A percentile compares a stretch with the other conserved stretches of the same genome.
Evolutionary conservation across 352 stramenopile species (phyloP).

Genomic region (Phytopythium ostracodes): DNA sequence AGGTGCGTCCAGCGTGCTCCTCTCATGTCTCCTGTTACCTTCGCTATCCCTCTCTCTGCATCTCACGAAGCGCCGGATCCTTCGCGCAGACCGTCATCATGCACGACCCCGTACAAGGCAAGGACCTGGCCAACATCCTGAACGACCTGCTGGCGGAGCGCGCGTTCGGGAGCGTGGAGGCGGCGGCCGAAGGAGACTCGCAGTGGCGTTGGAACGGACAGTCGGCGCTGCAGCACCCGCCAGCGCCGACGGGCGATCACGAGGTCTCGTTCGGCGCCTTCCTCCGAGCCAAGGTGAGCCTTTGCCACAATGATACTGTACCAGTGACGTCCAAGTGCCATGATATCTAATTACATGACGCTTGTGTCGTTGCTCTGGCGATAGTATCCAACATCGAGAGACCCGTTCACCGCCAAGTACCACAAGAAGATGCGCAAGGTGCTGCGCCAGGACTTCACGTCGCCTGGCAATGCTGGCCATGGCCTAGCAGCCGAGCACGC

Average conservation of each 20-base stretch:
- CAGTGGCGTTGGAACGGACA: constrained; percentile 49
- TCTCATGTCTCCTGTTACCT: no score
- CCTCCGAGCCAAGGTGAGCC: constrained; percentile 45
- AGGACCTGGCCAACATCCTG: constrained; percentile 63
- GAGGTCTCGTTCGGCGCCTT: constrained; percentile 60
- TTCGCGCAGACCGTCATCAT: constrained; percentile 69
- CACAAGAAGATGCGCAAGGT: constrained; percentile 67
- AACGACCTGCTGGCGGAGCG: constrained; percentile 74
- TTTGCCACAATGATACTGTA: not conserved
- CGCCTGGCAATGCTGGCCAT: constrained; percentile 39
- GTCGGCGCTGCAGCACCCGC: constrained; percentile 10
- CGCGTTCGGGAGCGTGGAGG: constrained; percentile 27
- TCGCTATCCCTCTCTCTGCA: not conserved
- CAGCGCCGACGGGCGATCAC: not conserved
- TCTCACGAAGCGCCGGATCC: not conserved
- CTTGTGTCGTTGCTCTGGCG: not conserved
- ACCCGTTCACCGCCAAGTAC: constrained; percentile 35
- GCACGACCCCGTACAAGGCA: constrained; percentile 77
- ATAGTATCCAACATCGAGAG: constrained; percentile 53
- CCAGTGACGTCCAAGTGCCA: not conserved
- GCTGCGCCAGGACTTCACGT: constrained; percentile 62
- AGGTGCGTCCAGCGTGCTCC: constrained; percentile 22
- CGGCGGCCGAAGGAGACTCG: constrained; percentile 12
- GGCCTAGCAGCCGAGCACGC: constrained; percentile 35
- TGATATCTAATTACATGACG: not conserved